A percentile compares a stretch with the other conserved stretches of the same genome.
Conservation (phyloP, 2,329 filamentous ascomycete genomes). For the Epichloe hybrida region DNA sequence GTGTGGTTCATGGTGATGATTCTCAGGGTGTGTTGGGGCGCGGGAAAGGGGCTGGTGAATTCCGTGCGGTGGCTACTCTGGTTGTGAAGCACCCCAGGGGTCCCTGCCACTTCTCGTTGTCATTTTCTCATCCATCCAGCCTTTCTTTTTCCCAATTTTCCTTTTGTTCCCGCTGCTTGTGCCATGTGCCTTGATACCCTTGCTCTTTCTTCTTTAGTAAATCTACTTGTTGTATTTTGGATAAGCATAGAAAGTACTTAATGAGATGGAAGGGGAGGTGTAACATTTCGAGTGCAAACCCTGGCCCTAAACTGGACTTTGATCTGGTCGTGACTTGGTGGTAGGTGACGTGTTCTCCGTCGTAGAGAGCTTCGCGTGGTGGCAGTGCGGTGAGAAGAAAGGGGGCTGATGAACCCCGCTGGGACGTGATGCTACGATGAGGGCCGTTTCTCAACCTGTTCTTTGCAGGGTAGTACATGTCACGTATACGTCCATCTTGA, state of each 20-base stretch:
- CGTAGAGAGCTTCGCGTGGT: too few species aligned
- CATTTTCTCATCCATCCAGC: background rate
- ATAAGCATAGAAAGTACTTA: background rate
- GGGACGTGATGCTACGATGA: too few species aligned
- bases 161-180: background rate
- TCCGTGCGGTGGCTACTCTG: slow-evolving; percentile 73
- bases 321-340: too few species aligned
- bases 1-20: slow-evolving; percentile 83
- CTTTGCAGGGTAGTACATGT: too few species aligned
- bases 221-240: slow-evolving; percentile 2
- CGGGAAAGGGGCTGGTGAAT: slow-evolving; percentile 44
- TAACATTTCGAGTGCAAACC: too few species aligned
- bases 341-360: too few species aligned
- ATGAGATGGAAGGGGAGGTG: too few species aligned
- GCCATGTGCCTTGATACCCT: background rate
- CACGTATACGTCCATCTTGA: too few species aligned
- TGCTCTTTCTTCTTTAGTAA: background rate
- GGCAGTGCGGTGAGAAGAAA: too few species aligned
- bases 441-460: too few species aligned
- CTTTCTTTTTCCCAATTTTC: background rate
- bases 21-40: slow-evolving; percentile 48
- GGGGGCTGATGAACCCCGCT: too few species aligned
- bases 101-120: background rate
- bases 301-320: too few species aligned
- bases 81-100: slow-evolving; percentile 34